Percentiles rank a stretch among this genome's conserved stretches.
These are phyloP conservation scores for Coemansia javaensis DNA, from an alignment of 192 early-diverging fungal species.

Conservation along the genomic window DNA sequence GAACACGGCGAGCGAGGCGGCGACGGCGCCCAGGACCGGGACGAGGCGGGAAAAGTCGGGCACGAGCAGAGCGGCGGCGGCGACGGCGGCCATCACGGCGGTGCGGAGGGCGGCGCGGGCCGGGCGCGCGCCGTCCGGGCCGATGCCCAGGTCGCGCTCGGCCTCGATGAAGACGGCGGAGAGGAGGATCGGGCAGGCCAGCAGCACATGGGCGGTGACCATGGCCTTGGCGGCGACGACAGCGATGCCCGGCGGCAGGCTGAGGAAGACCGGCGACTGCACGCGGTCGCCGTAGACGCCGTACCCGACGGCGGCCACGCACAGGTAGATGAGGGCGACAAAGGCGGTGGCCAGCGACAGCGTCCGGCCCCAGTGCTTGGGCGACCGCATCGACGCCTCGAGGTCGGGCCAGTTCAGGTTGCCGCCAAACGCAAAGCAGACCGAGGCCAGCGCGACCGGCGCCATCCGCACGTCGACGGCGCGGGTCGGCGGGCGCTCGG, in stretches of 20 bases:
- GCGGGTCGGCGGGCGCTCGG: slow-evolving; percentile 27
- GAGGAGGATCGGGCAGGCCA: slow-evolving; percentile 75
- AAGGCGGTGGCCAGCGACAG: slow-evolving; percentile 60
- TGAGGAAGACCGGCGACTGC: slow-evolving; percentile 62
- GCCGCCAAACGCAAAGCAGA: slow-evolving; percentile 78
- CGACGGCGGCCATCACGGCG: slow-evolving; percentile 52
- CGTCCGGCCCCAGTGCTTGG: slow-evolving; percentile 64
- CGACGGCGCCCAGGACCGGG: slow-evolving; percentile 76
- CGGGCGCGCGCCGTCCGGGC: slow-evolving; percentile 23
- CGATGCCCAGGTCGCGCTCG: slow-evolving; percentile 60
- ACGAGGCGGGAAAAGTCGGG: slow-evolving; percentile 79
- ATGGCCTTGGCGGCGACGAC: slow-evolving; percentile 63
- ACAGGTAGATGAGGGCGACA: slow-evolving; percentile 66
- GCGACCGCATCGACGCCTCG: slow-evolving; percentile 73
- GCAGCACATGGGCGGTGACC: slow-evolving; percentile 75
- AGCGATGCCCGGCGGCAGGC: slow-evolving; percentile 57
- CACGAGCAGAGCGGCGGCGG: slow-evolving; percentile 59
- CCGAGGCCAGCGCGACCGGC: slow-evolving; percentile 73
- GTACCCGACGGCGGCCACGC: slow-evolving; percentile 71
- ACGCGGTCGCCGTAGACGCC: slow-evolving; percentile 65
- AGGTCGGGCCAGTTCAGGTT: slow-evolving; percentile 83
- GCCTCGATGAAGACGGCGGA: slow-evolving; percentile 71
- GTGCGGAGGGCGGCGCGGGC: slow-evolving; percentile 54
- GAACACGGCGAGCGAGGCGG: slow-evolving; percentile 75
- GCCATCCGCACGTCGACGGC: slow-evolving; percentile 42